Percentiles rank a stretch among this genome's conserved stretches.
These are phyloP conservation scores for Russula sp. DNA, from an alignment of 768 basidiomycete genomes.

Conservation along the genomic window DNA sequence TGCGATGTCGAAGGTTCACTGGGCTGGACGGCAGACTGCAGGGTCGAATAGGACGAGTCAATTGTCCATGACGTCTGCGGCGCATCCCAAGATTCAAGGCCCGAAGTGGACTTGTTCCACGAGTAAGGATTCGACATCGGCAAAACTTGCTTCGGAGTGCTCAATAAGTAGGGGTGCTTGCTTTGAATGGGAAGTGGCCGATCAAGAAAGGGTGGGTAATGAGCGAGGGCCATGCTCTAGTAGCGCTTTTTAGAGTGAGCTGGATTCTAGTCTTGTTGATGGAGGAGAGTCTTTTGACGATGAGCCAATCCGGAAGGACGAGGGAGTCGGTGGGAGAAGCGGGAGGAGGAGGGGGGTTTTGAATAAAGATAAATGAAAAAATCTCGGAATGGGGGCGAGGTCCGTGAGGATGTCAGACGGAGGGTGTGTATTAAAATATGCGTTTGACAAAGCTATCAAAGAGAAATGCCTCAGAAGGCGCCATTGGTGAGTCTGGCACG, in stretches of 20 bases:
- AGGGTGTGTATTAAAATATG: slow-evolving; percentile 19
- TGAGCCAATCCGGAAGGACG: background rate
- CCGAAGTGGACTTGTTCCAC: slow-evolving; percentile 20
- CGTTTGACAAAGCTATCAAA: slow-evolving; percentile 6
- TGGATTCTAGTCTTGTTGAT: background rate
- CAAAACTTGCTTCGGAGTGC: slow-evolving; percentile 9
- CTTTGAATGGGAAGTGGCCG: slow-evolving; percentile 19
- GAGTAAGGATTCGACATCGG: slow-evolving; percentile 20
- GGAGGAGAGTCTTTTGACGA: background rate
- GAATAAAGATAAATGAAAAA: slow-evolving; percentile 14
- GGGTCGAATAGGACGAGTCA: slow-evolving; percentile 22
- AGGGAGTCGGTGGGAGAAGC: background rate
- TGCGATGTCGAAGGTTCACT: slow-evolving; percentile 14
- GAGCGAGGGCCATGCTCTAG: slow-evolving; percentile 23
- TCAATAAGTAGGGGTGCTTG: slow-evolving; percentile 22
- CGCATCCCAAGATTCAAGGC: slow-evolving; percentile 13
- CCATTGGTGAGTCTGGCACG: slow-evolving; percentile 11
- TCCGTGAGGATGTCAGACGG: slow-evolving; percentile 9
- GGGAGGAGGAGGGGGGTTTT: background rate
- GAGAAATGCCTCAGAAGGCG: slow-evolving; percentile 5
- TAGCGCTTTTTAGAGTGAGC: slow-evolving; percentile 18
- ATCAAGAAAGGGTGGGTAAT: slow-evolving; percentile 20
- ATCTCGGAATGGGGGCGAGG: slow-evolving; percentile 17
- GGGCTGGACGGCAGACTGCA: slow-evolving; percentile 20
- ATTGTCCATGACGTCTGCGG: slow-evolving; percentile 23